These are phyloP conservation scores for Zygoascus ofunaensis DNA, from an alignment of 805 yeast genomes.

Conservation along the genomic window DNA sequence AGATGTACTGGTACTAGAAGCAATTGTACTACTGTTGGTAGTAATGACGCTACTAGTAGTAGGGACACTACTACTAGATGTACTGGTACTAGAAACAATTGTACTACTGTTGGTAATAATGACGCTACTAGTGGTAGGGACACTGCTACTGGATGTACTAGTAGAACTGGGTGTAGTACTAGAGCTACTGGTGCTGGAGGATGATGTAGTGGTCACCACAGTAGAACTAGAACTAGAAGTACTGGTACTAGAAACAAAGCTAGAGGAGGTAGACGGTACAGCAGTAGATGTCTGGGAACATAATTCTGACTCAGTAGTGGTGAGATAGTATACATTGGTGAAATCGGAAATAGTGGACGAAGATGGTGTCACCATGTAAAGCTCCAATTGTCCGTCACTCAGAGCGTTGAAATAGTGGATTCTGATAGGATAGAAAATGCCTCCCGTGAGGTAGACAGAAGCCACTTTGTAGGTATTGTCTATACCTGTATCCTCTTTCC, in stretches of 20 bases:
- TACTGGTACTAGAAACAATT: background rate
- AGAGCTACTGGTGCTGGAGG: background rate
- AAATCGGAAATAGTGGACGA: background rate
- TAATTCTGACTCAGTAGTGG: background rate
- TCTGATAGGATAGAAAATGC: background rate
- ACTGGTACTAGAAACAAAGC: background rate
- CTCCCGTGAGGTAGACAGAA: background rate
- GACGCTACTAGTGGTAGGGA: background rate
- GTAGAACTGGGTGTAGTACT: background rate
- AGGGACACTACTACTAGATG: background rate
- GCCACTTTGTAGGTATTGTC: background rate
- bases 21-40: background rate
- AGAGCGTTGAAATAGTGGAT: background rate
- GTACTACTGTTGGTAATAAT: background rate
- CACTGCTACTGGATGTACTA: background rate
- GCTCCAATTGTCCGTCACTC: background rate
- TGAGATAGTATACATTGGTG: background rate
- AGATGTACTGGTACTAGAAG: background rate
- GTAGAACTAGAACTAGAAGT: background rate
- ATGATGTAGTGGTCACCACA: background rate
- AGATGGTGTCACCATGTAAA: background rate
- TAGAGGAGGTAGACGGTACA: background rate
- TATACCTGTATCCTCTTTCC: background rate
- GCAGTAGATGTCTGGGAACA: background rate
- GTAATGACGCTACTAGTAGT: background rate